phyloP scores from a whole-genome alignment of 352 stramenopile species.

The Globisporangium alternatum region DNA sequence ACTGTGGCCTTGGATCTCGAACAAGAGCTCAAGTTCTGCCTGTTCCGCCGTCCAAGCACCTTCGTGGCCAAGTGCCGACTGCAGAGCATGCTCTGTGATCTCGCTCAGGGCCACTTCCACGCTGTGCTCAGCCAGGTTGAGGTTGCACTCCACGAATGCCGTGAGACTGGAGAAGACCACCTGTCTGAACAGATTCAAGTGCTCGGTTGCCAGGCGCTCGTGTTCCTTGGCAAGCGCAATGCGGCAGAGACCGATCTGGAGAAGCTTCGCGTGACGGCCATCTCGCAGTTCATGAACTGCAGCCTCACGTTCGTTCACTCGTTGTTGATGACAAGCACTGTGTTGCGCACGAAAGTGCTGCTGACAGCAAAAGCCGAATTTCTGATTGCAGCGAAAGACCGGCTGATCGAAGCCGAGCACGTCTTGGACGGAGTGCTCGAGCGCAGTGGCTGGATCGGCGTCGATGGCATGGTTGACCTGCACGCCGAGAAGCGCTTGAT shows the following conservation, averaged over 20 bases:
- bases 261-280: slow-evolving; percentile 22
- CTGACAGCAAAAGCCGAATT: slow-evolving; percentile 11
- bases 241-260: slow-evolving; percentile 24
- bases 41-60: slow-evolving; percentile 29
- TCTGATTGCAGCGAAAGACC: slow-evolving; percentile 19
- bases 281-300: slow-evolving; percentile 21
- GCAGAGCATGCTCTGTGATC: slow-evolving; percentile 36
- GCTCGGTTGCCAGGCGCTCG: slow-evolving; percentile 31
- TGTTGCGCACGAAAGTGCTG: slow-evolving; percentile 35
- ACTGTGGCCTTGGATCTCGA: slow-evolving; percentile 26
- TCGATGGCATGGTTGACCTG: slow-evolving; percentile 12
- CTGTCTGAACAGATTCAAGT: slow-evolving; percentile 42
- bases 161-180: slow-evolving; percentile 33
- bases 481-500: slow-evolving; percentile 33
- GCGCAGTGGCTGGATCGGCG: slow-evolving; percentile 61
- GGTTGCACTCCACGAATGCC: slow-evolving; percentile 37
- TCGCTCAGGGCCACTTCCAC: slow-evolving; percentile 31
- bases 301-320: slow-evolving; percentile 36
- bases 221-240: slow-evolving; percentile 37
- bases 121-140: slow-evolving; percentile 26
- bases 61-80: slow-evolving; percentile 37
- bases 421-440: slow-evolving; percentile 43
- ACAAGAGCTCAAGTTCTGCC: slow-evolving; percentile 36
- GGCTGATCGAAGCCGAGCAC: slow-evolving; percentile 37
- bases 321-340: slow-evolving; percentile 34